A percentile compares a stretch with the other conserved stretches of the same genome.
These are phyloP conservation scores for Oenanthe sinensis DNA, from an alignment of 129 eudicot genomes.

Conservation along the genomic window DNA sequence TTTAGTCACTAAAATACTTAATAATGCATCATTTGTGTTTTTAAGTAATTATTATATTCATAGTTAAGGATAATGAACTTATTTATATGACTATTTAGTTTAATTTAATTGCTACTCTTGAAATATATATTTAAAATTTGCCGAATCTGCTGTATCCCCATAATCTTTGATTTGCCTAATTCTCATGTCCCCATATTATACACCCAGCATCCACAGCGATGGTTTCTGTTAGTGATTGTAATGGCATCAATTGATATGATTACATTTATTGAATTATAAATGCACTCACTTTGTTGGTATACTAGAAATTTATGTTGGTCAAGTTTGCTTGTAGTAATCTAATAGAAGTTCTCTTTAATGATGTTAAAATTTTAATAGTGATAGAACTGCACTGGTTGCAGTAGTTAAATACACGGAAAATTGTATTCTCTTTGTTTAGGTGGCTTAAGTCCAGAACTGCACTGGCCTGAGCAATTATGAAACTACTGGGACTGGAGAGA, in stretches of 20 bases:
- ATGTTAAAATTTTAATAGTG: no score
- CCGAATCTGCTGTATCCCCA: no score
- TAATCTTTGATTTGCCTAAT: no score
- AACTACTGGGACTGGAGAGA: background rate
- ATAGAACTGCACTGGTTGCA: conserved; percentile 3
- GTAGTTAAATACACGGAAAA: background rate
- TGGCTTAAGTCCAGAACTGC: background rate
- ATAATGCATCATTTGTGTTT: no score
- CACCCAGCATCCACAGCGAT: background rate
- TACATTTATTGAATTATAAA: background rate
- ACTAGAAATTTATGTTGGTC: background rate
- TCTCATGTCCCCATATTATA: no score
- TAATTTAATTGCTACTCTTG: no score
- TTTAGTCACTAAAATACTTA: no score
- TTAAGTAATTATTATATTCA: no score
- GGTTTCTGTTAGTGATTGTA: background rate
- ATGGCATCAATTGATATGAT: background rate
- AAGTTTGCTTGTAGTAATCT: background rate
- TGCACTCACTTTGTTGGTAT: background rate
- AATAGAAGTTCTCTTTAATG: background rate
- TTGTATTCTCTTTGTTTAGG: background rate
- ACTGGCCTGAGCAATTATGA: background rate
- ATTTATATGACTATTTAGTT: no score
- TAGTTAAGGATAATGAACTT: no score
- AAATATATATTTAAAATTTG: no score